phyloP scores from a whole-genome alignment of 257 asterid genomes.

The Mentha longifolia region DNA sequence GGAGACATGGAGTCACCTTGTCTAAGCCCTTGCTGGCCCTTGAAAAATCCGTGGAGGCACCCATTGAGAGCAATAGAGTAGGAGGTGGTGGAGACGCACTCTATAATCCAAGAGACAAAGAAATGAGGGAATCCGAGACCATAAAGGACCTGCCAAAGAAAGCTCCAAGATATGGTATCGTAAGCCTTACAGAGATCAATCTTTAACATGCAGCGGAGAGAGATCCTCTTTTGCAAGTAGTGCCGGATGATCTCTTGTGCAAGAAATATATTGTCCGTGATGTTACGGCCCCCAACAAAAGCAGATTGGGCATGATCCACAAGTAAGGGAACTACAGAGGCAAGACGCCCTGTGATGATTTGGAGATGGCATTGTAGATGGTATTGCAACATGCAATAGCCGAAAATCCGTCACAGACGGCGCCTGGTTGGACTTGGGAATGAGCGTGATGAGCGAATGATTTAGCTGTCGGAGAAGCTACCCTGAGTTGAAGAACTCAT shows the following conservation, averaged over 20 bases:
- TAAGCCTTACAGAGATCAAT: neutral
- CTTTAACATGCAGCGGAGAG: neutral
- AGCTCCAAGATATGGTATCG: neutral
- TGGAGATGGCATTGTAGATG: neutral
- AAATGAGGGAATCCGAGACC: no score
- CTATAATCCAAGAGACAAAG: neutral
- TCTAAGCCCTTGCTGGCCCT: neutral
- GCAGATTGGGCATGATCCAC: neutral
- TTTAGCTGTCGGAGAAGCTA: no score
- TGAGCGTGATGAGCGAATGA: no score
- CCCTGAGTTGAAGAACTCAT: no score
- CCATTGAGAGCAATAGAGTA: neutral
- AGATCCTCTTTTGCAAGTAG: no score
- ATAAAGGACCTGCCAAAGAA: no score
- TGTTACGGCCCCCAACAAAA: neutral
- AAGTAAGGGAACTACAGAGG: rapidly evolving
- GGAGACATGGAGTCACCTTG: neutral
- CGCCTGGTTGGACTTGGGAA: neutral
- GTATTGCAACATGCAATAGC: slow-evolving; percentile 1
- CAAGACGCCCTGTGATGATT: neutral
- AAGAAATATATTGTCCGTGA: neutral
- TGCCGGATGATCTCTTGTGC: neutral
- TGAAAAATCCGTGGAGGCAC: neutral
- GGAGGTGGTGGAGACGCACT: neutral
- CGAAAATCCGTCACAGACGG: neutral